Evolutionary conservation across 2,329 filamentous ascomycete genomes (phyloP).

Genomic region (Coniella vitis): DNA sequence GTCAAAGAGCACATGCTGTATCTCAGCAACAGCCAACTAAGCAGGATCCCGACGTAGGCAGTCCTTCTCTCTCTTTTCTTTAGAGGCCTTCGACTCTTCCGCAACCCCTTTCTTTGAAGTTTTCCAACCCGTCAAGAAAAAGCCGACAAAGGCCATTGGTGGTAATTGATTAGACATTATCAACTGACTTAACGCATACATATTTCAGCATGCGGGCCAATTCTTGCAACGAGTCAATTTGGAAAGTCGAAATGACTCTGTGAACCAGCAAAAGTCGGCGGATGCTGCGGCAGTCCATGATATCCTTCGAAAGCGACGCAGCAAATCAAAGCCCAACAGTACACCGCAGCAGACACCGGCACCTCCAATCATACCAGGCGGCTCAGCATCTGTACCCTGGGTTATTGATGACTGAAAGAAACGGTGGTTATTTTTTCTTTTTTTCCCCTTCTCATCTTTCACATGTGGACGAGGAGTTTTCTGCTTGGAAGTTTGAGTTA

Average conservation of each 20-base stretch:
- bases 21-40: background rate
- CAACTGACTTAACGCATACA: background rate
- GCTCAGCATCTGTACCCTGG: background rate
- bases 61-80: background rate
- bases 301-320: background rate
- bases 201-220: slow-evolving; percentile 1
- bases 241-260: background rate
- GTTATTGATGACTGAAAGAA: slow-evolving; percentile 6
- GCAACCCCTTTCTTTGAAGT: too few species aligned
- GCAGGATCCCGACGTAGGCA: slow-evolving; percentile 3
- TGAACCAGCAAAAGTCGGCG: background rate
- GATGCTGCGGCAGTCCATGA: background rate
- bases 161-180: background rate
- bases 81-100: background rate
- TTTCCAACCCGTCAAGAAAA: background rate
- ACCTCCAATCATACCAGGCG: background rate
- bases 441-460: background rate
- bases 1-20: background rate
- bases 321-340: background rate
- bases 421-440: background rate
- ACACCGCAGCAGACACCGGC: background rate
- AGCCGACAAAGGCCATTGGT: too few species aligned
- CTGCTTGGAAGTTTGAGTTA: background rate
- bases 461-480: too few species aligned
- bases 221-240: background rate